Conservation (phyloP, 2,329 filamentous ascomycete species). For the Fonsecaea multimorphosa region DNA sequence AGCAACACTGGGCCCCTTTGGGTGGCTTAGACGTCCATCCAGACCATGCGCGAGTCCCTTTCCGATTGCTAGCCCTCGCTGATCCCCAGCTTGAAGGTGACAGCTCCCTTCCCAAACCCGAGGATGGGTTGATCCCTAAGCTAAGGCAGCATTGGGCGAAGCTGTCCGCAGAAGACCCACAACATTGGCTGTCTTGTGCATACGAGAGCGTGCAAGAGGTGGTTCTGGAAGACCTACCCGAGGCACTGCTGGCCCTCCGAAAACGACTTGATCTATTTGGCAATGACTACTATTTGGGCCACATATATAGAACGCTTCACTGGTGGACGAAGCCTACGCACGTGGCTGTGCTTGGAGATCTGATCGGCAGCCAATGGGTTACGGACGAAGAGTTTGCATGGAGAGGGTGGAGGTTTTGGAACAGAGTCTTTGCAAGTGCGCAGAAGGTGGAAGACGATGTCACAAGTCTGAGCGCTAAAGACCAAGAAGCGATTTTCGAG, state of each 20-base stretch:
- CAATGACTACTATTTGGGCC: conserved; percentile 92
- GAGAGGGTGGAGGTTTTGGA: conserved; percentile 79
- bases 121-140: conserved; percentile 53
- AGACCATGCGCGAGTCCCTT: conserved; percentile 64
- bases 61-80: conserved; percentile 83
- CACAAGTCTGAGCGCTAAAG: conserved; percentile 42
- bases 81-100: conserved; percentile 95
- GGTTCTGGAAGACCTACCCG: conserved; percentile 70
- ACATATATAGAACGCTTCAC: conserved; percentile 82
- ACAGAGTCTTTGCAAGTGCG: conserved; percentile 73
- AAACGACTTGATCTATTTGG: conserved; percentile 89
- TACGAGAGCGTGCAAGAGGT: conserved; percentile 44
- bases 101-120: conserved; percentile 71
- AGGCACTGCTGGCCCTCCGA: conserved; percentile 68
- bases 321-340: conserved; percentile 90
- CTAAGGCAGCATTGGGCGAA: conserved; percentile 48
- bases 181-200: conserved; percentile 3
- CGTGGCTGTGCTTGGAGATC: conserved; percentile 84
- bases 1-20: conserved; percentile 44
- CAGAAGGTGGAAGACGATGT: conserved; percentile 63
- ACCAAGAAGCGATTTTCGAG: conserved; percentile 57
- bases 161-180: conserved; percentile 2
- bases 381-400: conserved; percentile 79
- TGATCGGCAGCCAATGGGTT: conserved; percentile 96
- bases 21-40: neutral